phyloP scores from a whole-genome alignment of 2,329 filamentous ascomycete species.

The Aureobasidium sp. region DNA sequence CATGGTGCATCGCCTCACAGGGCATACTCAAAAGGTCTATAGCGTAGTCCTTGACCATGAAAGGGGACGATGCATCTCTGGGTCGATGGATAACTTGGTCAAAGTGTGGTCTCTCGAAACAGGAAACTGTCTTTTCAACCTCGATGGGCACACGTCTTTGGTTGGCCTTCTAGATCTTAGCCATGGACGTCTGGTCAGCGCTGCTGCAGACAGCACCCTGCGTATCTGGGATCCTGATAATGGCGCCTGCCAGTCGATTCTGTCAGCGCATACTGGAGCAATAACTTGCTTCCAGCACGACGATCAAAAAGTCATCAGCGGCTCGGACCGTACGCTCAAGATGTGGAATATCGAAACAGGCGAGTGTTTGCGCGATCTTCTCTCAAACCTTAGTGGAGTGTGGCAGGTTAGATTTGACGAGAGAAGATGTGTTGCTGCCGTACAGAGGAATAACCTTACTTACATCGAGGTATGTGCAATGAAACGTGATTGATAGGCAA shows the following conservation, averaged over 20 bases:
- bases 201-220: slow-evolving; percentile 88
- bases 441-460: slow-evolving; percentile 84
- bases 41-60: slow-evolving; percentile 90
- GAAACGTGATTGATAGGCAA: background rate
- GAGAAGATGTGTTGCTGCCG: slow-evolving; percentile 87
- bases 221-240: slow-evolving; percentile 95
- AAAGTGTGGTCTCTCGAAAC: slow-evolving; percentile 95
- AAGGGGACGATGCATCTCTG: slow-evolving; percentile 91
- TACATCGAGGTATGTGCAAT: slow-evolving; percentile 76
- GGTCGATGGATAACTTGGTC: slow-evolving; percentile 96
- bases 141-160: slow-evolving; percentile 87
- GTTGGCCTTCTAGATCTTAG: slow-evolving; percentile 87
- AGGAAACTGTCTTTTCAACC: slow-evolving; percentile 74
- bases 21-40: slow-evolving; percentile 90
- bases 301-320: slow-evolving; percentile 90
- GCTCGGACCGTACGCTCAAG: slow-evolving; percentile 90
- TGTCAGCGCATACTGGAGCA: slow-evolving; percentile 90
- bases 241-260: slow-evolving; percentile 79
- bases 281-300: slow-evolving; percentile 99
- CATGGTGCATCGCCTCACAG: slow-evolving; percentile 71
- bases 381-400: slow-evolving; percentile 91
- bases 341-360: slow-evolving; percentile 97
- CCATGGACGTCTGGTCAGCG: slow-evolving; percentile 84
- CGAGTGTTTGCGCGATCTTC: slow-evolving; percentile 83
- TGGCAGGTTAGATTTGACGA: slow-evolving; percentile 99